Conservation (phyloP, 2,329 filamentous ascomycete genomes). For the Diaporthe citri region DNA sequence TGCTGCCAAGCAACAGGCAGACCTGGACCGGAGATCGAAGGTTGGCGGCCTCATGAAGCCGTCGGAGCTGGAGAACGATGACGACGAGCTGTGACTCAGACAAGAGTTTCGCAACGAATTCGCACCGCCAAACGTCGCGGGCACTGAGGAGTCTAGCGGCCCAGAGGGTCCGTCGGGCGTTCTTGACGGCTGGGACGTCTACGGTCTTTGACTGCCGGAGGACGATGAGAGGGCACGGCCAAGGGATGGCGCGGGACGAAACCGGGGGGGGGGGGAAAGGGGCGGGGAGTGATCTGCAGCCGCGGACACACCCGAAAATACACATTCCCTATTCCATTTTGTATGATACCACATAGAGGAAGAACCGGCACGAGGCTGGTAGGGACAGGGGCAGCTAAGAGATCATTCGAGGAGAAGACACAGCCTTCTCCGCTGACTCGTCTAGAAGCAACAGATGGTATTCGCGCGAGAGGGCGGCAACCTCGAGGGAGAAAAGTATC, state of each 20-base stretch:
- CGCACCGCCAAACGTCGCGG: conserved; percentile 55
- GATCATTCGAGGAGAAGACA: conserved; percentile 23
- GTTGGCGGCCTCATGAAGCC: conserved; percentile 96
- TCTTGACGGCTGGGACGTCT: conserved; percentile 51
- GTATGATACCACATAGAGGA: conserved; percentile 42
- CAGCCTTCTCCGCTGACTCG: conserved; percentile 24
- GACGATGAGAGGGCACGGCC: background rate
- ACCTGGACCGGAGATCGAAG: conserved; percentile 93
- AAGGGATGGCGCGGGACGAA: background rate
- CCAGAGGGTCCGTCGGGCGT: conserved; percentile 41
- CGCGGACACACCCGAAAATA: conserved; percentile 29
- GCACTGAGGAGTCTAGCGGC: conserved; percentile 41
- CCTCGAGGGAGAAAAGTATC: background rate
- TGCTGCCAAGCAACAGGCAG: conserved; percentile 85
- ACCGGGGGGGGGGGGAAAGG: background rate
- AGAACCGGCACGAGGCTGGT: conserved; percentile 23
- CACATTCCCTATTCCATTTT: conserved; percentile 40
- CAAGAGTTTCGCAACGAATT: conserved; percentile 75
- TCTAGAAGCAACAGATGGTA: conserved; percentile 33
- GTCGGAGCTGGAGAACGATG: conserved; percentile 90
- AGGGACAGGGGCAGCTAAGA: conserved; percentile 9
- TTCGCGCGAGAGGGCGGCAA: conserved; percentile 18
- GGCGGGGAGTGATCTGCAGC: conserved; percentile 7
- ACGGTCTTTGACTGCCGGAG: conserved; percentile 49
- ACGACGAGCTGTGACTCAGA: conserved; percentile 89